Evolutionary conservation across 2,329 filamentous ascomycete genomes (phyloP), one percentile per base, ranked within the genome.

Genomic region (Neofusicoccum parvum): DNA sequence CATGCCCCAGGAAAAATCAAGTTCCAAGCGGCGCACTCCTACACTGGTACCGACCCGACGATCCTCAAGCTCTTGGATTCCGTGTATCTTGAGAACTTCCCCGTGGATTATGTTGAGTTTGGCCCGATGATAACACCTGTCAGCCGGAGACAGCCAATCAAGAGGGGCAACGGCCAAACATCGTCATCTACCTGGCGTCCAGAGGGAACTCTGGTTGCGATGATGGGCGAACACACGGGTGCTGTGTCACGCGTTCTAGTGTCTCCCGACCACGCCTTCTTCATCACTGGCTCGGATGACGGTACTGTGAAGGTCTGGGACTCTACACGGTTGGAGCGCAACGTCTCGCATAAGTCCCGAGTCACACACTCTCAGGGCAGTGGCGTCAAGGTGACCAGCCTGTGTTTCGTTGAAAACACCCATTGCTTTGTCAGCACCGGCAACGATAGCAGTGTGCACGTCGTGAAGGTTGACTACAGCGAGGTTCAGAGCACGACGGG

Each of bases 291-390:
- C 6, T 94, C 94, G 10, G 92, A 97, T 72, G 95, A 99, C 77
- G 92, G 95, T 2, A 88, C 87, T 6, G 92, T 97, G 65, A 96
- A 92, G 73, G 86, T 99, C 5, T 99, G 95, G 95, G 95, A 99
- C 78, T 90, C 92, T 32, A 89, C 88, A 32, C 87, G 95, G 27
- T 84, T 99, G 6, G 95, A 99, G 78, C 90, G 93, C 50, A 98
- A 97, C 74, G 88, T 98, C 58, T 90, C 92, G 0, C 91, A 96
- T 72, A 88, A 93, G 49, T 93, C 95, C 34, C 86, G 94, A 23
- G 92, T 96, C 73, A 96, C 92, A 0, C 90, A 97, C 78, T 89
- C 85, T 65, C 92, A 97, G 71, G 64, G 54, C 3, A 79, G 86
- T 0, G 90, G 89, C 1, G 86, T 89, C 0, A 90, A 87, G 66